These are phyloP conservation scores for Theileria sp. DNA, from an alignment of 169 alveolate genomes.

Conservation along the genomic window DNA sequence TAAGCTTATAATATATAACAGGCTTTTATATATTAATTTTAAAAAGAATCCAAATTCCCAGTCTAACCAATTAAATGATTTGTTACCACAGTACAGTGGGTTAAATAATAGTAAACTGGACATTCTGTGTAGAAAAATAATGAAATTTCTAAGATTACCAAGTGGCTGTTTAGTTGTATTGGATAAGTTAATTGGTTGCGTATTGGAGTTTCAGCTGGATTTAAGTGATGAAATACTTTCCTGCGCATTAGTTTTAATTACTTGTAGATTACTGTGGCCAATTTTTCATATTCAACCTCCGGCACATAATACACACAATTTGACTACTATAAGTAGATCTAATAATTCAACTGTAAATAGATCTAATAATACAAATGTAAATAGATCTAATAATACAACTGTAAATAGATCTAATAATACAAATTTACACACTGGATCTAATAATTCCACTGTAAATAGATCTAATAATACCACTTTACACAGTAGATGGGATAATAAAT, in stretches of 20 bases:
- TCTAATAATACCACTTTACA: no score
- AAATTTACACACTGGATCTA: no score
- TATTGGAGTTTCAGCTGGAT: neutral
- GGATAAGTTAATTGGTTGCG: constrained; percentile 31
- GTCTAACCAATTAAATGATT: neutral
- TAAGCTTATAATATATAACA: constrained; percentile 52
- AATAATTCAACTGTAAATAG: neutral
- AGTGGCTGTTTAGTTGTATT: constrained; percentile 21
- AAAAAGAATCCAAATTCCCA: neutral
- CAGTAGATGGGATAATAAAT: no score
- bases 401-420: no score
- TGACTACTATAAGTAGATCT: neutral
- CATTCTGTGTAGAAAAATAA: constrained; percentile 29
- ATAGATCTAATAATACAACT: no score
- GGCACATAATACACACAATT: neutral
- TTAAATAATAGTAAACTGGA: neutral
- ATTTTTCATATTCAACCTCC: constrained; percentile 51
- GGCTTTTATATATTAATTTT: neutral
- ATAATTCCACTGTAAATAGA: no score
- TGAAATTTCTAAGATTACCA: constrained; percentile 52
- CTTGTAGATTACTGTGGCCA: constrained; percentile 64
- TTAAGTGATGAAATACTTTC: constrained; percentile 15
- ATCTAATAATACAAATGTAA: no score
- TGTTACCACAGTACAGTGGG: neutral
- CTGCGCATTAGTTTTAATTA: constrained; percentile 46